Evolutionary conservation across 1,284 basidiomycete species (phyloP), one percentile per base, ranked within the genome.

Genomic region (Cryptococcus deneoformans): DNA sequence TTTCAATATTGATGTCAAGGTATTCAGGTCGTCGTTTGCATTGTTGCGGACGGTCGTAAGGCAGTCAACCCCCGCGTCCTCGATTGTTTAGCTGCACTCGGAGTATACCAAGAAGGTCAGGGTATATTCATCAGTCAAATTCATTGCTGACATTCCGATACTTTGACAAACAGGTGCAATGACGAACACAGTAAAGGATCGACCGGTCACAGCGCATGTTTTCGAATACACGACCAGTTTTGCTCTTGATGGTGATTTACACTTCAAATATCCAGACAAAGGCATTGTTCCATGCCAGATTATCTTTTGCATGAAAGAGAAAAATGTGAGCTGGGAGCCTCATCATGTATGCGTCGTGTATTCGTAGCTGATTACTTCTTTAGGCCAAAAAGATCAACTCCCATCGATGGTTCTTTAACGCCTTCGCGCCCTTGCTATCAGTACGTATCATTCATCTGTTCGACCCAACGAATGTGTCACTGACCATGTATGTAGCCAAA

Each of bases 401-500:
- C 59, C 94, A 98, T 71, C 81, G 92, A 46, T 94, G 91, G 93
- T 92, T 93, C 76, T 95, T 96, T 77, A 95, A 95, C 72, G 93
- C 91, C 0, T 94, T 96, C 51, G 74, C 71, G 1, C 71, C 72
- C 6, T 52, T 75, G 24, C 62, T 75, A 10, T 62, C 64, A 14
- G 71, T 71, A 40, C 60, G 65, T 59, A 6, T 11, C 9, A 12
- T 36, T 44, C 11, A 8, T 20, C 14, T 1, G 4, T n/a, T 40
- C 4, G 14, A 50, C 11, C 9, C n/a, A 35, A 14, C 4, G 8
- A 24, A 11, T 40, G 10, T 12, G n/a, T 6, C 12, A 46, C 52
- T 59, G 39, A 57, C 16, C 16, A 1, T 77, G 87, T 69, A 72
- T 89, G 24, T 85, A 92, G 82, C 89, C 87, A 50, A 74, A 77